phyloP scores from a whole-genome alignment of 164 flowering plant genomes.

The Sextonia rubra region DNA sequence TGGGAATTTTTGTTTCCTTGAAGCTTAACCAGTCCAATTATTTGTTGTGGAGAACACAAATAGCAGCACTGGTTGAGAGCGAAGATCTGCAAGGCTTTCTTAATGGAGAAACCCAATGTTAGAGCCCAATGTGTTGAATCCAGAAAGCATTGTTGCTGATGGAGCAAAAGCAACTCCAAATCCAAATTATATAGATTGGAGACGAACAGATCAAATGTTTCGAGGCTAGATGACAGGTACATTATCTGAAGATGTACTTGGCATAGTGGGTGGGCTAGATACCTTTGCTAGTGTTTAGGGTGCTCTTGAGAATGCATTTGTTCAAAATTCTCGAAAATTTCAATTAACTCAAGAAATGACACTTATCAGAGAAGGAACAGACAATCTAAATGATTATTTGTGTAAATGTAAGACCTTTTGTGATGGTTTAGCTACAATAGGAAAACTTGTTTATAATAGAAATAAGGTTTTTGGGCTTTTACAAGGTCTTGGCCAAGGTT shows the following conservation, averaged over 20 bases:
- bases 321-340: too few species aligned
- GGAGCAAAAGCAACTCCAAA: neutral
- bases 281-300: neutral
- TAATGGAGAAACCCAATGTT: too few species aligned
- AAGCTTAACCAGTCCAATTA: neutral
- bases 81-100: neutral
- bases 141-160: neutral
- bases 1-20: neutral
- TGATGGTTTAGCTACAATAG: too few species aligned
- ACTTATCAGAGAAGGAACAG: too few species aligned
- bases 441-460: neutral
- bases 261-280: neutral
- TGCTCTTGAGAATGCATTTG: neutral
- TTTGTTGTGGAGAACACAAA: neutral
- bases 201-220: neutral
- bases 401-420: too few species aligned
- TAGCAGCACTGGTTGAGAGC: neutral
- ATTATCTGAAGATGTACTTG: neutral
- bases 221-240: neutral
- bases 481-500: constrained; percentile 4
- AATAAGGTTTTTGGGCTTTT: neutral
- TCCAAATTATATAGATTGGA: neutral
- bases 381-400: too few species aligned
- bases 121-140: too few species aligned
- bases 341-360: too few species aligned